These are phyloP conservation scores for Arachnomyces sp. DNA, from an alignment of 2,329 filamentous ascomycete genomes.

Conservation along the genomic window DNA sequence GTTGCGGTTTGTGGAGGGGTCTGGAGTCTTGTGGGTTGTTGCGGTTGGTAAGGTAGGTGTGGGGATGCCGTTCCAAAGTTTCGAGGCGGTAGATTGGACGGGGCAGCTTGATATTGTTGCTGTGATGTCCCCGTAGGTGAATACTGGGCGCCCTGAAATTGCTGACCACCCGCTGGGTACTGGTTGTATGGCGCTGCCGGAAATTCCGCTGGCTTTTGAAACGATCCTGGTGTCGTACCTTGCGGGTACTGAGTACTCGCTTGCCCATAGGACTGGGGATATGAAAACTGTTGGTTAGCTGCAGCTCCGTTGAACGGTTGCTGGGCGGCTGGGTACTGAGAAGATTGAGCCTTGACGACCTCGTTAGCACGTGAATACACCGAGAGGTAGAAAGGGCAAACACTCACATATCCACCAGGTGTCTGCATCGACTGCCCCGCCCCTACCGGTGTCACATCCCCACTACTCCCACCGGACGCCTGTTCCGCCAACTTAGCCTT, in stretches of 20 bases:
- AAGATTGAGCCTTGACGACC: conserved; percentile 30
- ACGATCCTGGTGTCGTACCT: conserved; percentile 22
- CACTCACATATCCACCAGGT: conserved; percentile 53
- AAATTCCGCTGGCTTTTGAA: conserved; percentile 11
- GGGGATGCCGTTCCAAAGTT: conserved; percentile 35
- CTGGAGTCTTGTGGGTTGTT: conserved; percentile 33
- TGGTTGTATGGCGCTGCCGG: conserved; percentile 24
- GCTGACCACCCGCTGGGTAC: conserved; percentile 29
- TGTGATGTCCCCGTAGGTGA: conserved; percentile 25
- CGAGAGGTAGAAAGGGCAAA: conserved; percentile 14
- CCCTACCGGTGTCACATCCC: conserved; percentile 48
- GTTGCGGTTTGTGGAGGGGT: conserved; percentile 33
- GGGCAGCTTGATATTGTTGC: conserved; percentile 19
- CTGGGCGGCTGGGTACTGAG: conserved; percentile 38
- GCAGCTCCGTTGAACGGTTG: conserved; percentile 39
- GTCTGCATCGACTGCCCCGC: conserved; percentile 41
- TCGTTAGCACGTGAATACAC: background rate
- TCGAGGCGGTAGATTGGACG: conserved; percentile 22
- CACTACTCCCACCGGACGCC: conserved; percentile 47
- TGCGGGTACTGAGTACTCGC: conserved; percentile 36
- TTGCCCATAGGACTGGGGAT: conserved; percentile 35
- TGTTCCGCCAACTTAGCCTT: conserved; percentile 58
- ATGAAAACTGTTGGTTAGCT: conserved; percentile 28
- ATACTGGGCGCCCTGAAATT: conserved; percentile 25
- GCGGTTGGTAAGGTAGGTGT: conserved; percentile 35